These are phyloP conservation scores for Colletotrichum gloeosporioides DNA, from an alignment of 2,329 filamentous ascomycete species.

Conservation along the genomic window DNA sequence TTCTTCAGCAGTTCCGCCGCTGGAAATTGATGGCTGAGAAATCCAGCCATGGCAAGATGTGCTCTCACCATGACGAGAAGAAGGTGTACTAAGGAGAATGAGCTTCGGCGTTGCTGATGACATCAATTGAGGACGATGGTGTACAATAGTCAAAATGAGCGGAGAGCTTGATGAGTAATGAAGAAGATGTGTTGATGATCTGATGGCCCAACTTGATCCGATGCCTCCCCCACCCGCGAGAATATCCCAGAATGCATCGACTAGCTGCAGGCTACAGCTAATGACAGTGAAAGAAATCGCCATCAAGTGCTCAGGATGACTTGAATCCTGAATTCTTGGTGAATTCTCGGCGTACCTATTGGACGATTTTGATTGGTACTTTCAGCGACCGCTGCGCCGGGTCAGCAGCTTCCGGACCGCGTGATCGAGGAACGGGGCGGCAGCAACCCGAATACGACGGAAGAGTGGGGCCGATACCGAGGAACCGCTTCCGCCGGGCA, in stretches of 20 bases:
- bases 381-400: neutral
- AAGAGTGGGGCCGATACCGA: neutral
- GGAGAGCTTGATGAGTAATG: neutral
- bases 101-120: neutral
- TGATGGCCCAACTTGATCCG: neutral
- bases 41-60: constrained; percentile 18
- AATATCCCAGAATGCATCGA: neutral
- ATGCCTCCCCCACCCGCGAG: rapidly evolving
- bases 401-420: neutral
- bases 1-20: constrained; percentile 13
- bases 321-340: neutral
- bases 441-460: constrained; percentile 1
- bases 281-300: neutral
- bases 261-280: neutral
- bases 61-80: constrained; percentile 14
- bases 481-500: neutral
- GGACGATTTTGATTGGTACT: neutral
- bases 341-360: neutral
- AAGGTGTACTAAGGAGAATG: constrained; percentile 1
- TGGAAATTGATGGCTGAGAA: constrained; percentile 9
- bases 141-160: neutral
- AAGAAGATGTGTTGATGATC: neutral
- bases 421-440: neutral
- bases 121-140: neutral
- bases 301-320: neutral